phyloP scores from a whole-genome alignment of 192 early-diverging fungal genomes.

The Coemansia sp. region DNA sequence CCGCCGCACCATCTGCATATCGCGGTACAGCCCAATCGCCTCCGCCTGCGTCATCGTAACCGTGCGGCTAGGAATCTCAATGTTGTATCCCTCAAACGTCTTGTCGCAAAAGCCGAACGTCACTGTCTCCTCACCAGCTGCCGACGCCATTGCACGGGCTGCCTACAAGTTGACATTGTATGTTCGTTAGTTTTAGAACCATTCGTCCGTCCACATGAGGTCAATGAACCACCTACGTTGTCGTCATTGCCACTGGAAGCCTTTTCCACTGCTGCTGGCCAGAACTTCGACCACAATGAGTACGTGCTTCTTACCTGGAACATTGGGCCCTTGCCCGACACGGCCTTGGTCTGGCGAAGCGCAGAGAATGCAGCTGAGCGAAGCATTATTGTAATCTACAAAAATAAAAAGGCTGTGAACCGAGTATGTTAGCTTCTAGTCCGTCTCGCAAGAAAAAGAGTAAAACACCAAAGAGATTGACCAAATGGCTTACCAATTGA shows the following conservation, averaged over 20 bases:
- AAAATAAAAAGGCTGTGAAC: neutral
- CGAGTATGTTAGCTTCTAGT: neutral
- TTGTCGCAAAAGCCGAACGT: conserved; percentile 72
- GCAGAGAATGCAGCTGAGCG: conserved; percentile 33
- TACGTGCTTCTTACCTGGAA: conserved; percentile 33
- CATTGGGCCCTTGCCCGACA: conserved; percentile 21
- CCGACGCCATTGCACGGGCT: conserved; percentile 40
- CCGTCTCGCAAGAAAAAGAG: neutral
- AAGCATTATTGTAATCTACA: conserved; percentile 27
- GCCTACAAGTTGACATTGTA: conserved; percentile 14
- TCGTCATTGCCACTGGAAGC: neutral
- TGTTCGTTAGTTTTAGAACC: neutral
- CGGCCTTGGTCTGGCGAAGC: conserved; percentile 28
- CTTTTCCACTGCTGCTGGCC: neutral
- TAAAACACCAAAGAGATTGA: neutral
- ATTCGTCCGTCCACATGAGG: neutral
- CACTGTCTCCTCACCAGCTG: conserved; percentile 30
- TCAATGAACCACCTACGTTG: neutral
- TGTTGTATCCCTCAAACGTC: conserved; percentile 85
- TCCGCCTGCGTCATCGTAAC: conserved; percentile 71
- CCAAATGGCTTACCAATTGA: neutral
- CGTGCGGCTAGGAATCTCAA: conserved; percentile 64
- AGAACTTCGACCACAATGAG: conserved; percentile 29
- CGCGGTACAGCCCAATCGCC: conserved; percentile 77
- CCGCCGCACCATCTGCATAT: conserved; percentile 86